These are phyloP conservation scores for Colletotrichum phormii DNA, from an alignment of 2,329 filamentous ascomycete species.

Conservation along the genomic window DNA sequence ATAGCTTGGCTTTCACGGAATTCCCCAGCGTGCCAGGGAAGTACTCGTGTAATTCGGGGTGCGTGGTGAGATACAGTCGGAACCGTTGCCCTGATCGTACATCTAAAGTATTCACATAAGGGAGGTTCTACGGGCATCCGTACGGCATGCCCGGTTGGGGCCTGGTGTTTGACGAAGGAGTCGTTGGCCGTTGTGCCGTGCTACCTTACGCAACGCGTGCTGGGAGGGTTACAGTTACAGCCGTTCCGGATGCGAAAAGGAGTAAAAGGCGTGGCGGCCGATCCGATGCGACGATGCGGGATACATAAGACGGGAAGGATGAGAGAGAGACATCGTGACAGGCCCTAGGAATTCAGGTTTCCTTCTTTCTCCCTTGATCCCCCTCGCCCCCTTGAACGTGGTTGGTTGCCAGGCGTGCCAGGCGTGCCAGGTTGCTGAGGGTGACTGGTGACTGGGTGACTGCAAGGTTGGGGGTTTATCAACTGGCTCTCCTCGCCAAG, in stretches of 20 bases:
- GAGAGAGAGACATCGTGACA: not conserved
- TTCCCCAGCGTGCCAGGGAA: not conserved
- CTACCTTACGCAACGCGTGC: not conserved
- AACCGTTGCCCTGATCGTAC: not conserved
- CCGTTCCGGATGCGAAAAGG: constrained; percentile 10
- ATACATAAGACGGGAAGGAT: not conserved
- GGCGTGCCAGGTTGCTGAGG: not conserved
- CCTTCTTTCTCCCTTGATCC: not conserved
- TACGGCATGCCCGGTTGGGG: not conserved
- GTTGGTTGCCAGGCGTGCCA: not conserved
- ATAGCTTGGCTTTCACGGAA: not conserved
- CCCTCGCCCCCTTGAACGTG: not conserved
- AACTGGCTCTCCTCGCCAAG: not conserved
- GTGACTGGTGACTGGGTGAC: not conserved
- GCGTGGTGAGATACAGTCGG: not conserved
- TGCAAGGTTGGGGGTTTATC: not conserved
- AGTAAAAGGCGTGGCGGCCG: not conserved
- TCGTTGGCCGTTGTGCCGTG: not conserved
- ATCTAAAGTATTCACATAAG: not conserved
- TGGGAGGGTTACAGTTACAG: constrained; percentile 2
- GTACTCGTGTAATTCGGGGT: not conserved
- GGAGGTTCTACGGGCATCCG: not conserved
- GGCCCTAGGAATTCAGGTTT: not conserved
- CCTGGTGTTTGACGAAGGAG: not conserved
- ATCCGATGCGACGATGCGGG: not conserved